phyloP scores from a whole-genome alignment of 305 asterid species.

The Andrographis paniculata region DNA sequence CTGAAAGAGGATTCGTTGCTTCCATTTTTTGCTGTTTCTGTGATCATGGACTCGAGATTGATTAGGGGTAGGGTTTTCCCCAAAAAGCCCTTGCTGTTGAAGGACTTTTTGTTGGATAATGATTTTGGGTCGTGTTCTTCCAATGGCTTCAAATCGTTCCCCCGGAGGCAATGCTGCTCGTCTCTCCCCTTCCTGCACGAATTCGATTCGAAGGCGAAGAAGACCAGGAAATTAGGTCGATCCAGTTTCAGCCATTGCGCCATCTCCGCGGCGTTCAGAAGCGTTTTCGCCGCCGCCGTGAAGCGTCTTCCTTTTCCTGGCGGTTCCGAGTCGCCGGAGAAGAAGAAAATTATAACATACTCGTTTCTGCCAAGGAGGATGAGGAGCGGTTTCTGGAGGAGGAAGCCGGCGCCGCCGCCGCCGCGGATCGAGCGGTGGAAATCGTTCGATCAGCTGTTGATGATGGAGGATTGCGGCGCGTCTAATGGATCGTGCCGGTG shows the following conservation, averaged over 20 bases:
- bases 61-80: neutral
- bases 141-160: constrained; percentile 1
- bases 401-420: constrained; percentile 20
- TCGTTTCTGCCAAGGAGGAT: constrained; percentile 31
- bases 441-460: constrained; percentile 30
- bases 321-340: neutral
- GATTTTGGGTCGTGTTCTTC: neutral
- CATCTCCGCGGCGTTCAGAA: neutral
- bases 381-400: constrained; percentile 48
- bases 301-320: neutral
- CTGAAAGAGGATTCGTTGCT: neutral
- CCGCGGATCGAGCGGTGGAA: constrained; percentile 49
- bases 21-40: too few species aligned
- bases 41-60: neutral
- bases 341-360: neutral
- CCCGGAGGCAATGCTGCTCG: neutral
- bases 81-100: neutral
- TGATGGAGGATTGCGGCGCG: constrained; percentile 28
- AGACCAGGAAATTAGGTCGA: neutral
- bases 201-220: neutral
- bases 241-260: too few species aligned
- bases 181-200: neutral
- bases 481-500: neutral
- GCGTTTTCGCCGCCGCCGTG: neutral
- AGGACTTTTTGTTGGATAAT: neutral